Percentiles rank a stretch among this genome's conserved stretches.
These are phyloP conservation scores for Jamesozyma piceae DNA, from an alignment of 805 yeast species.

Conservation along the genomic window DNA sequence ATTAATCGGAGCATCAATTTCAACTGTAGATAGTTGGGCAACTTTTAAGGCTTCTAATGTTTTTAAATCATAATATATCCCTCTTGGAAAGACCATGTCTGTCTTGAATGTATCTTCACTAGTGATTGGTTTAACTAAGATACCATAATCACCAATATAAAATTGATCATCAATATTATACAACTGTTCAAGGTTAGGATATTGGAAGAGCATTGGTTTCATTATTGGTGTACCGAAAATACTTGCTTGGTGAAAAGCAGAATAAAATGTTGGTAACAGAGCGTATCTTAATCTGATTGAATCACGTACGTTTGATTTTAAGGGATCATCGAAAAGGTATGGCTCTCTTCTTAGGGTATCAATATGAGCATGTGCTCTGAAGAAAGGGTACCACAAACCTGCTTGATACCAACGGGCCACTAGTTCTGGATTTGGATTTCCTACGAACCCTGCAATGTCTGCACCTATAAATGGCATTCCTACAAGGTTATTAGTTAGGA, in stretches of 20 bases:
- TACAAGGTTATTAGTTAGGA: conserved; percentile 66
- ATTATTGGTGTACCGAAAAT: conserved; percentile 59
- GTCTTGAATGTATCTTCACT: conserved; percentile 38
- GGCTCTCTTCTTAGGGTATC: conserved; percentile 92
- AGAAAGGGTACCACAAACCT: conserved; percentile 93
- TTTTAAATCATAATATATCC: conserved; percentile 47
- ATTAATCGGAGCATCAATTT: conserved; percentile 39
- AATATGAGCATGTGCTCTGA: conserved; percentile 93
- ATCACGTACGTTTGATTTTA: conserved; percentile 53
- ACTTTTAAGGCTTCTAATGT: conserved; percentile 23
- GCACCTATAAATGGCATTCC: conserved; percentile 94
- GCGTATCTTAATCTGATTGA: conserved; percentile 67
- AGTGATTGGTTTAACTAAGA: conserved; percentile 75
- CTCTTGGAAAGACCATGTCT: conserved; percentile 35
- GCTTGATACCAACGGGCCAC: conserved; percentile 91
- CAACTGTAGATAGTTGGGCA: conserved; percentile 26
- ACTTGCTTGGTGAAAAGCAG: conserved; percentile 61
- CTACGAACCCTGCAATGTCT: conserved; percentile 95
- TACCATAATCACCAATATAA: conserved; percentile 59
- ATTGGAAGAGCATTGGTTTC: conserved; percentile 54
- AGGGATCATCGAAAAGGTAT: conserved; percentile 72
- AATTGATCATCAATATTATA: conserved; percentile 75
- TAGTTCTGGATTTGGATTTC: conserved; percentile 74
- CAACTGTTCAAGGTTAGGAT: conserved; percentile 33
- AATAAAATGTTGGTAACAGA: conserved; percentile 71